Evolutionary conservation across 1,284 basidiomycete species (phyloP).

Genomic region (Rhizoctonia solani): DNA sequence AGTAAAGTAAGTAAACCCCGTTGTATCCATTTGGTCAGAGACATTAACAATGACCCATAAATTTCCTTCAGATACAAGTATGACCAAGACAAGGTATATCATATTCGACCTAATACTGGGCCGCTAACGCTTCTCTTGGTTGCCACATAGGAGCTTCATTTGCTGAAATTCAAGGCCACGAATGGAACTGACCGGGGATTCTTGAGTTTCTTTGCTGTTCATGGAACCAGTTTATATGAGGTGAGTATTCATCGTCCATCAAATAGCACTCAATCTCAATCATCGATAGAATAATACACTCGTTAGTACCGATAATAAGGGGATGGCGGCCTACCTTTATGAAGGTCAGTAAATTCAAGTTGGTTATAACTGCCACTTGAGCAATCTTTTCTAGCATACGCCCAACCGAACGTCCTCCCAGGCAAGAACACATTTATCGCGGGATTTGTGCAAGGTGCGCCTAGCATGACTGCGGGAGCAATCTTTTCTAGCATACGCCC

Average conservation of each 20-base stretch:
- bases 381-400: constrained; percentile 50
- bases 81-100: constrained; percentile 69
- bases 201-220: constrained; percentile 77
- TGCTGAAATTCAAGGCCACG: constrained; percentile 64
- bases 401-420: constrained; percentile 66
- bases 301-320: constrained; percentile 77
- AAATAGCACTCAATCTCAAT: neutral
- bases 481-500: constrained; percentile 54
- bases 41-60: neutral
- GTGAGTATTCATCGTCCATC: too few species aligned
- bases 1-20: neutral
- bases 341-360: constrained; percentile 54
- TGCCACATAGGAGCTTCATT: constrained; percentile 55
- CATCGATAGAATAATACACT: constrained; percentile 69
- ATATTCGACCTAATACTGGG: neutral
- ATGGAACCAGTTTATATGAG: constrained; percentile 77
- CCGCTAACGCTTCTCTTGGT: neutral
- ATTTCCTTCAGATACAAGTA: constrained; percentile 53
- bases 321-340: constrained; percentile 78
- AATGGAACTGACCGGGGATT: constrained; percentile 64
- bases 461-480: too few species aligned
- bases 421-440: constrained; percentile 72
- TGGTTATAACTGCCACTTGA: neutral
- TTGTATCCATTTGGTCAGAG: neutral
- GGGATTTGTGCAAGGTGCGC: constrained; percentile 70